A percentile compares a stretch with the other conserved stretches of the same genome.
Evolutionary conservation across 2,329 filamentous ascomycete genomes (phyloP).

Genomic region (Trichoderma harzianum): DNA sequence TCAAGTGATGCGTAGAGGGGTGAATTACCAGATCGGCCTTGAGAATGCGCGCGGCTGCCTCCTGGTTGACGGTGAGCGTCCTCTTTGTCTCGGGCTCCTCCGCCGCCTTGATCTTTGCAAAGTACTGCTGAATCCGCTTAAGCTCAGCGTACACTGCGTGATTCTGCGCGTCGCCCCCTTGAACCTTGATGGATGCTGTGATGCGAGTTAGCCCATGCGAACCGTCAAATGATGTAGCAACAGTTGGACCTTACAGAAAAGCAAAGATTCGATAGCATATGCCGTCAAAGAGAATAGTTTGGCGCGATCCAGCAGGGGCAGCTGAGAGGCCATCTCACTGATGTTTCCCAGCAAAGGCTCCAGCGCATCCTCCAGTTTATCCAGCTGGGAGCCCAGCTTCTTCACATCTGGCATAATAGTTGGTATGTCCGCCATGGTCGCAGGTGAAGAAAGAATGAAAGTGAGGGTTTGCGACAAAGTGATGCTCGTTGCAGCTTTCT

Average conservation of each 20-base stretch:
- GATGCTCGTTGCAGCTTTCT: background rate
- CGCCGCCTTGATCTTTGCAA: conserved; percentile 79
- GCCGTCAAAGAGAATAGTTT: conserved; percentile 87
- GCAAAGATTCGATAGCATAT: conserved; percentile 84
- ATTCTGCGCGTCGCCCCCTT: conserved; percentile 75
- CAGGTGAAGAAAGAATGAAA: background rate
- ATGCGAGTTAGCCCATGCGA: background rate
- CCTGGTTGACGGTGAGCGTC: conserved; percentile 61
- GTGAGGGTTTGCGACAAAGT: conserved; percentile 6
- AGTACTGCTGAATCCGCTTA: conserved; percentile 83
- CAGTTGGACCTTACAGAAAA: conserved; percentile 64
- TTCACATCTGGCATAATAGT: conserved; percentile 67
- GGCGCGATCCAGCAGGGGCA: conserved; percentile 90
- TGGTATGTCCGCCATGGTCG: conserved; percentile 39
- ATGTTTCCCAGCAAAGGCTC: conserved; percentile 69
- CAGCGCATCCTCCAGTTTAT: conserved; percentile 71
- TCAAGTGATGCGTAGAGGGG: background rate
- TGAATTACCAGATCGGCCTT: conserved; percentile 67
- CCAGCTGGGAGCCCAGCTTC: conserved; percentile 73
- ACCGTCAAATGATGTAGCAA: background rate
- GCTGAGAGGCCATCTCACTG: conserved; percentile 65
- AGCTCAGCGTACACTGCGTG: conserved; percentile 86
- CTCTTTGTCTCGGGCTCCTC: conserved; percentile 61
- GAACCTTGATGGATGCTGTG: conserved; percentile 68
- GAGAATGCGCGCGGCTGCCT: conserved; percentile 77